Evolutionary conservation across 1,284 basidiomycete species (phyloP).

Genomic region (Trichosporon sp.): DNA sequence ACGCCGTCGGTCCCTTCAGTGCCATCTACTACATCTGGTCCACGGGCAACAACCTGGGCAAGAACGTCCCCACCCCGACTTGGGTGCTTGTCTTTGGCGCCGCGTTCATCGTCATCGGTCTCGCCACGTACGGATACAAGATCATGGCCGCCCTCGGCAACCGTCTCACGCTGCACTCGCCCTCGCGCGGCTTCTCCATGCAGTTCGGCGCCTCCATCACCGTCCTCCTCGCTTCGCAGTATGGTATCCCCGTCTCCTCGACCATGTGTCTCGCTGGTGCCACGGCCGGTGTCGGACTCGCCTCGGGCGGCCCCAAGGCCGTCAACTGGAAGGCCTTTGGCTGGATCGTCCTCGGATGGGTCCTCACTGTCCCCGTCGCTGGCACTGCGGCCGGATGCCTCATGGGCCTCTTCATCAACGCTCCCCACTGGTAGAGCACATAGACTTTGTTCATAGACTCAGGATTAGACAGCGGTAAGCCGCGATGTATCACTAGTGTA

Average conservation of each 20-base stretch:
- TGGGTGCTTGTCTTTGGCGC: constrained; percentile 59
- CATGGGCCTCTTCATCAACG: constrained; percentile 55
- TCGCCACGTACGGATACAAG: constrained; percentile 58
- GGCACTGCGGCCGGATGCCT: constrained; percentile 52
- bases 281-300: constrained; percentile 58
- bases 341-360: constrained; percentile 43
- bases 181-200: constrained; percentile 60
- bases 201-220: constrained; percentile 59
- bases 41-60: constrained; percentile 41
- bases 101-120: constrained; percentile 57
- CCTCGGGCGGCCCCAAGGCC: constrained; percentile 54
- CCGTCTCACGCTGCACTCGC: constrained; percentile 58
- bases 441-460: constrained; percentile 16
- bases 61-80: constrained; percentile 52
- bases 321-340: constrained; percentile 49
- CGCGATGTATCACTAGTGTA: constrained; percentile 17
- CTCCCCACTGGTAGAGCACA: constrained; percentile 45
- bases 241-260: constrained; percentile 54
- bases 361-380: constrained; percentile 57
- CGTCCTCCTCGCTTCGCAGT: constrained; percentile 58
- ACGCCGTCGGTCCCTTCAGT: constrained; percentile 53
- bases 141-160: constrained; percentile 58
- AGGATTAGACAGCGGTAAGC: constrained; percentile 1
- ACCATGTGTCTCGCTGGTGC: constrained; percentile 60
- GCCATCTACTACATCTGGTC: constrained; percentile 57